A percentile compares a stretch with the other conserved stretches of the same genome.
Conservation (phyloP, 352 stramenopile genomes). For the Plasmopara muralis region DNA sequence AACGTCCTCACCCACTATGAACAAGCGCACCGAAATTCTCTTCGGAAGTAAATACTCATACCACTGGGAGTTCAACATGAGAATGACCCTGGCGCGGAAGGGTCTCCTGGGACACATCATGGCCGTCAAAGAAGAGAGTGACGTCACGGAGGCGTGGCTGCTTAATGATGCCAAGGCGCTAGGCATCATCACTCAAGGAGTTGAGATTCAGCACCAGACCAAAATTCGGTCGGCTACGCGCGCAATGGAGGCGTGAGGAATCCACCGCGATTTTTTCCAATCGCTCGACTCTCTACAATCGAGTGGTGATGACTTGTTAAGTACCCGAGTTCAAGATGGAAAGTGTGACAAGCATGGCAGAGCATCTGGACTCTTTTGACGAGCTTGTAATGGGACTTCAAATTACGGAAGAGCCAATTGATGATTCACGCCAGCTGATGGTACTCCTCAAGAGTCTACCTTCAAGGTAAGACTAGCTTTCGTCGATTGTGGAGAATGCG, state of each 20-base stretch:
- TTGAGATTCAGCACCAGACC: conserved; percentile 5
- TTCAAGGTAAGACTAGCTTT: not conserved
- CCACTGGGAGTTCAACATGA: no score
- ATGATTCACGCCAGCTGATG: not conserved
- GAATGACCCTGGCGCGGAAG: no score
- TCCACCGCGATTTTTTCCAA: not conserved
- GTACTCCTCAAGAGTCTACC: not conserved
- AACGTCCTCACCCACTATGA: no score
- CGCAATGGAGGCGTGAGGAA: not conserved
- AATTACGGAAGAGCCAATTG: not conserved
- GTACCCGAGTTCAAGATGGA: conserved; percentile 2
- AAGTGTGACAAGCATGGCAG: not conserved
- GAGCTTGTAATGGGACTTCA: not conserved
- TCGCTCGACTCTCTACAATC: conserved; percentile 21
- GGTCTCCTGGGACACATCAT: no score
- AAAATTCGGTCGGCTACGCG: not conserved
- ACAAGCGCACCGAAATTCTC: no score
- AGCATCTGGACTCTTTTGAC: no score
- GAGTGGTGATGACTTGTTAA: conserved; percentile 12
- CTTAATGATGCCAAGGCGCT: conserved; percentile 14
- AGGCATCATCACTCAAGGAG: conserved; percentile 21
- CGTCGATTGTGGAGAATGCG: conserved; percentile 1
- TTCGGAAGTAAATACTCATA: no score
- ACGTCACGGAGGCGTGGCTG: no score
- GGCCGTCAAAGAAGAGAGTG: no score